Conservation (phyloP, 2,329 filamentous ascomycete genomes). For the Ascochyta koolunga region DNA sequence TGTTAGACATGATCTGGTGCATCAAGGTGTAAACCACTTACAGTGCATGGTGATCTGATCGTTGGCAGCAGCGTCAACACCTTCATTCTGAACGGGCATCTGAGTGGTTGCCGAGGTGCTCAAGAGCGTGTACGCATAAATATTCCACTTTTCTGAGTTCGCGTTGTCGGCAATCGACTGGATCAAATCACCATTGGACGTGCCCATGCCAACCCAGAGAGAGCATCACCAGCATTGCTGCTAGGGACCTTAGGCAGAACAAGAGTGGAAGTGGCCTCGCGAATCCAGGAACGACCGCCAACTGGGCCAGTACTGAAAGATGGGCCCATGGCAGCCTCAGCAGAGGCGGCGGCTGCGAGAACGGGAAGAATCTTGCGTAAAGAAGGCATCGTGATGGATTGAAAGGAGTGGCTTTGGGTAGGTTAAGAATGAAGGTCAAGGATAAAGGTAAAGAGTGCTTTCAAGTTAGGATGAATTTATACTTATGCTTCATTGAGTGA, state of each 20-base stretch:
- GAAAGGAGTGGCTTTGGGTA: conserved; percentile 1
- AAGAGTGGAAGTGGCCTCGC: conserved; percentile 54
- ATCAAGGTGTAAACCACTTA: not conserved
- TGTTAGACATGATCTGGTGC: not conserved
- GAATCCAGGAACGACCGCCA: conserved; percentile 50
- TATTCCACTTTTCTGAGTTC: conserved; percentile 46
- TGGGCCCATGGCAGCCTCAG: conserved; percentile 32
- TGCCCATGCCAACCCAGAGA: conserved; percentile 60
- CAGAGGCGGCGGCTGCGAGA: conserved; percentile 17
- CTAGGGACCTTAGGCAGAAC: conserved; percentile 50
- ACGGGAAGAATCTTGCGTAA: conserved; percentile 15
- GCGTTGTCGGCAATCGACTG: conserved; percentile 51
- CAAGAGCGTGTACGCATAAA: conserved; percentile 53
- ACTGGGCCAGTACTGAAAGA: conserved; percentile 51
- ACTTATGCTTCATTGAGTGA: not conserved
- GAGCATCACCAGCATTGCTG: conserved; percentile 46
- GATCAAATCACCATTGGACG: conserved; percentile 57
- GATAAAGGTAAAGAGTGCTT: no score
- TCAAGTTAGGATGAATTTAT: not conserved
- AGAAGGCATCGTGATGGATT: conserved; percentile 20
- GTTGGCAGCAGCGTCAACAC: conserved; percentile 28
- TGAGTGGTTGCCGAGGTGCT: conserved; percentile 40
- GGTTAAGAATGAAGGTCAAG: not conserved
- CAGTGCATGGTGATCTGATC: conserved; percentile 53
- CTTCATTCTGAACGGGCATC: conserved; percentile 43